These are phyloP conservation scores for Kwoniella europaea DNA, from an alignment of 768 basidiomycete species.

Conservation along the genomic window DNA sequence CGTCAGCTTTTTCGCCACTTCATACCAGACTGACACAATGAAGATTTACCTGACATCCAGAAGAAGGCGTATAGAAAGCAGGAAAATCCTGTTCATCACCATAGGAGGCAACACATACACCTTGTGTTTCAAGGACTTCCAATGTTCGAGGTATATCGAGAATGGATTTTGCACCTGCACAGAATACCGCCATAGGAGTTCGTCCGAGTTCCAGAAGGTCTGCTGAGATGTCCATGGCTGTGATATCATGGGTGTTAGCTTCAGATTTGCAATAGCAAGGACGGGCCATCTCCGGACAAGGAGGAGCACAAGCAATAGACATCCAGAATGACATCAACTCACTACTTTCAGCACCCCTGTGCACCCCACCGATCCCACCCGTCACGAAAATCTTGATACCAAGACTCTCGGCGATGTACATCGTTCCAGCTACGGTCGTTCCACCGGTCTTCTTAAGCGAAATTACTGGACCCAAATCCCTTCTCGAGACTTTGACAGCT, in stretches of 20 bases:
- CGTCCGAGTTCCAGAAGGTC: slow-evolving; percentile 87
- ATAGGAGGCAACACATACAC: slow-evolving; percentile 86
- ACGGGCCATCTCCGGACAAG: too few species aligned
- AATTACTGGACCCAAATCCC: slow-evolving; percentile 47
- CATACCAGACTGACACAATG: too few species aligned
- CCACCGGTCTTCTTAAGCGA: slow-evolving; percentile 68
- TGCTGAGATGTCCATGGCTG: slow-evolving; percentile 93
- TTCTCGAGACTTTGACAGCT: slow-evolving; percentile 51
- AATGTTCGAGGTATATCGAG: slow-evolving; percentile 79
- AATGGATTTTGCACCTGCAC: slow-evolving; percentile 92
- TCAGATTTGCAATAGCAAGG: too few species aligned
- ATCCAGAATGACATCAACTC: too few species aligned
- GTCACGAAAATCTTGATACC: slow-evolving; percentile 83
- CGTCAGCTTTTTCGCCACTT: neutral
- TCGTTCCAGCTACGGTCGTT: slow-evolving; percentile 62
- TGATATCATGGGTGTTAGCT: slow-evolving; percentile 1
- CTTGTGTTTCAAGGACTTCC: slow-evolving; percentile 77
- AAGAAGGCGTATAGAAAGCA: slow-evolving; percentile 85
- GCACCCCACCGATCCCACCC: slow-evolving; percentile 89
- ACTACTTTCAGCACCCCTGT: slow-evolving; percentile 75
- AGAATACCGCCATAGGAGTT: slow-evolving; percentile 88
- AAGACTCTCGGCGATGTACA: slow-evolving; percentile 65
- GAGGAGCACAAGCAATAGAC: too few species aligned
- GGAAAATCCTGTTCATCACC: slow-evolving; percentile 80
- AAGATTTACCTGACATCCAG: slow-evolving; percentile 84